Evolutionary conservation across 139 green algal species (phyloP).

Genomic region (Tetratostichococcus sp.): DNA sequence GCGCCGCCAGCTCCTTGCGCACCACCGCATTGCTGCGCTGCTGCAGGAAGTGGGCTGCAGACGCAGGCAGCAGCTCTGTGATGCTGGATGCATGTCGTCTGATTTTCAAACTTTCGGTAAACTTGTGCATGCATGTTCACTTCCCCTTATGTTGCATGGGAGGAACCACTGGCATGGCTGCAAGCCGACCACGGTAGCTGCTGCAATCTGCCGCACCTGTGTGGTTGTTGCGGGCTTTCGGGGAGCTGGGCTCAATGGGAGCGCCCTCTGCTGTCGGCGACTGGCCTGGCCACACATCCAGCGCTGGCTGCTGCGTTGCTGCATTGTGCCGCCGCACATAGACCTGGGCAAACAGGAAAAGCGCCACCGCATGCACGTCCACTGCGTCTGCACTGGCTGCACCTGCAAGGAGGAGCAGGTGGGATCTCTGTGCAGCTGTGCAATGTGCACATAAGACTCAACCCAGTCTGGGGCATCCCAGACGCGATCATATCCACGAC

Average conservation of each 20-base stretch:
- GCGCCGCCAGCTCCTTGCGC: conserved; percentile 12
- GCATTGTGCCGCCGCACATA: conserved; percentile 34
- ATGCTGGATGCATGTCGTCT: no score
- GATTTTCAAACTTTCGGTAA: background rate
- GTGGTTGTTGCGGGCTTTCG: background rate
- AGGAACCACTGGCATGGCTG: no score
- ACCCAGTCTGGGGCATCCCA: background rate
- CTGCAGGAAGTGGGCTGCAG: conserved; percentile 27
- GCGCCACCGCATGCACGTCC: conserved; percentile 52
- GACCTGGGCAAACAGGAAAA: conserved; percentile 69
- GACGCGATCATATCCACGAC: no score
- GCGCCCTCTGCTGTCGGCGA: conserved; percentile 20
- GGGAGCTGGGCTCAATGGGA: conserved; percentile 7
- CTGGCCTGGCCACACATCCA: conserved; percentile 67
- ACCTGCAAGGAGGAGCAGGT: conserved; percentile 1
- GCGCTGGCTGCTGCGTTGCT: conserved; percentile 37
- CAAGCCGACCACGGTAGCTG: no score
- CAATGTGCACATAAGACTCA: no score
- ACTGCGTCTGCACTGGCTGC: conserved; percentile 18
- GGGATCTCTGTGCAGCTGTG: no score
- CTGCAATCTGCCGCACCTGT: background rate
- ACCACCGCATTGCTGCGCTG: conserved; percentile 23
- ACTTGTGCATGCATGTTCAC: no score
- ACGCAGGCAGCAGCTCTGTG: background rate
- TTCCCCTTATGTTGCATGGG: no score